A percentile compares a stretch with the other conserved stretches of the same genome.
Conservation (phyloP, 2,329 filamentous ascomycete genomes). For the Pyrenochaeta sp. region DNA sequence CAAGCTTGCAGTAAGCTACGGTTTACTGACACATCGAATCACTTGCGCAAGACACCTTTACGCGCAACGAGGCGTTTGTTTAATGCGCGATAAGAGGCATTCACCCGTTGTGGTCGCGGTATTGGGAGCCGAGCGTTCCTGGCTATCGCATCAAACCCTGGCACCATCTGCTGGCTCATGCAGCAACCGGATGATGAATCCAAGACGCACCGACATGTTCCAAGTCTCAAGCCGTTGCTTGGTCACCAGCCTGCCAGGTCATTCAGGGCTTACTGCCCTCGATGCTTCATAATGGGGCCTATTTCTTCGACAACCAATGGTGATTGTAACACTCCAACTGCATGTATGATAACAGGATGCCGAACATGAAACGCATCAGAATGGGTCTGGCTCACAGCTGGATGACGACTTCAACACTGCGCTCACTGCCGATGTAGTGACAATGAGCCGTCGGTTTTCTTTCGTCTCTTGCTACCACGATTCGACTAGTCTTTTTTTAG, state of each 20-base stretch:
- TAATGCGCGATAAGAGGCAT: background rate
- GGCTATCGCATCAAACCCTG: slow-evolving; percentile 25
- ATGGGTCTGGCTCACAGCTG: slow-evolving; percentile 14
- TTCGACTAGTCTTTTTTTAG: slow-evolving; percentile 22
- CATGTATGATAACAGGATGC: slow-evolving; percentile 7
- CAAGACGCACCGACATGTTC: slow-evolving; percentile 35
- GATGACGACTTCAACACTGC: slow-evolving; percentile 24
- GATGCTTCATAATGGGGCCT: slow-evolving; percentile 23
- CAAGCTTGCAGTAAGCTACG: slow-evolving; percentile 6
- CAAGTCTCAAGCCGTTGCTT: slow-evolving; percentile 38
- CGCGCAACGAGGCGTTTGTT: slow-evolving; percentile 2
- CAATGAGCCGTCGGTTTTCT: slow-evolving; percentile 13
- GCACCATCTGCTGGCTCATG: slow-evolving; percentile 22
- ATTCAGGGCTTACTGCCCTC: slow-evolving; percentile 33
- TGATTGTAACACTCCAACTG: slow-evolving; percentile 7
- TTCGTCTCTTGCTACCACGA: slow-evolving; percentile 17
- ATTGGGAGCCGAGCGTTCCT: slow-evolving; percentile 22
- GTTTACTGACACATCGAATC: slow-evolving; percentile 2
- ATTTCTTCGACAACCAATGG: slow-evolving; percentile 31
- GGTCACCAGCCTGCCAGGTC: slow-evolving; percentile 42
- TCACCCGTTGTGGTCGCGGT: slow-evolving; percentile 3
- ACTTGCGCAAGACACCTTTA: slow-evolving; percentile 1
- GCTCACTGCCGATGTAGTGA: slow-evolving; percentile 12
- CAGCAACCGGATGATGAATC: slow-evolving; percentile 22
- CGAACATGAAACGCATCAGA: slow-evolving; percentile 28